Evolutionary conservation across 768 basidiomycete species (phyloP).

Genomic region (Boletus vinaceobasis): DNA sequence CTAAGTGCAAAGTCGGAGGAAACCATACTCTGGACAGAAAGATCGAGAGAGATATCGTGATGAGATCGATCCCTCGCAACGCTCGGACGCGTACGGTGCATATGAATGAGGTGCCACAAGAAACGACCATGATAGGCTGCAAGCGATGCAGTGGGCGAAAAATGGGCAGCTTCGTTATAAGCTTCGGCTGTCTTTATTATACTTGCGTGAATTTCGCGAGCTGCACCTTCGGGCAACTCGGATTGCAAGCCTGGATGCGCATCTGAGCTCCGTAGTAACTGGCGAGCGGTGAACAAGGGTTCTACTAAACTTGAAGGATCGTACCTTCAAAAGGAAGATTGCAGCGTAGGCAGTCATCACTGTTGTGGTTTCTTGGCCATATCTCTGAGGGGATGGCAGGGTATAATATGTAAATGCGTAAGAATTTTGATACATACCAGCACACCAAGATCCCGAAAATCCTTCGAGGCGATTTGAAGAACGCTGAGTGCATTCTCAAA

Average conservation of each 20-base stretch:
- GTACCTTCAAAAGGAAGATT: constrained; percentile 72
- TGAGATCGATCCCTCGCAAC: constrained; percentile 36
- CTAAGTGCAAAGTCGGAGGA: not conserved
- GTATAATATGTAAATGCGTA: constrained; percentile 2
- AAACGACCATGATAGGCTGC: constrained; percentile 81
- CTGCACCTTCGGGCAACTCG: constrained; percentile 58
- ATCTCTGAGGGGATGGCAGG: constrained; percentile 48
- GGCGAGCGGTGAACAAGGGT: constrained; percentile 1
- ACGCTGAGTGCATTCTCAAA: constrained; percentile 71
- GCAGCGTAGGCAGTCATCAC: constrained; percentile 87
- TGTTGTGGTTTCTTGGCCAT: constrained; percentile 80
- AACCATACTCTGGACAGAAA: constrained; percentile 50
- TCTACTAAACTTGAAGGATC: constrained; percentile 4
- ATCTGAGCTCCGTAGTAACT: constrained; percentile 70
- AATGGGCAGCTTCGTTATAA: constrained; percentile 66
- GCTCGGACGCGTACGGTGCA: constrained; percentile 48
- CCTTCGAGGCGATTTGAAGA: constrained; percentile 66
- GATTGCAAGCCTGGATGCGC: constrained; percentile 53
- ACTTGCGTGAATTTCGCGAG: constrained; percentile 59
- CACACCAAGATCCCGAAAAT: constrained; percentile 71
- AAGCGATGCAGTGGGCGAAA: constrained; percentile 58
- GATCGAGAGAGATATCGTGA: constrained; percentile 49
- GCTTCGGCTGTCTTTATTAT: constrained; percentile 75
- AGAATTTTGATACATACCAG: constrained; percentile 53
- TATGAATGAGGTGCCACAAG: constrained; percentile 65